A percentile compares a stretch with the other conserved stretches of the same genome.
Evolutionary conservation across 129 eudicot species (phyloP).

Genomic region (Centaurea solstitialis): DNA sequence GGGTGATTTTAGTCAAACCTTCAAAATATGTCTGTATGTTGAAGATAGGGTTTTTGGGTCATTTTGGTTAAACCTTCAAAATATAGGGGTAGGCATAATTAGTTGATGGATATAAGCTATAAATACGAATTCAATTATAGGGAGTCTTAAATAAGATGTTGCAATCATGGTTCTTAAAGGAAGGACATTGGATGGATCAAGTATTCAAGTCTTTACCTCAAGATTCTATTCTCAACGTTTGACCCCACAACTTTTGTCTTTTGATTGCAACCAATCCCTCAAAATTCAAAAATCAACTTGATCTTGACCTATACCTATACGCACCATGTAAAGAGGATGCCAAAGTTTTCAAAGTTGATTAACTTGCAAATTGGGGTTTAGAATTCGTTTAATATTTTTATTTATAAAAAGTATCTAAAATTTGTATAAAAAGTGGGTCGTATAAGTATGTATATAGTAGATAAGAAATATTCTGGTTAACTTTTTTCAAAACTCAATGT

Average conservation of each 20-base stretch:
- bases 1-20: no score
- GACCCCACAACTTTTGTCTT: constrained; percentile 2
- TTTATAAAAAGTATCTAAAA: not conserved
- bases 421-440: not conserved
- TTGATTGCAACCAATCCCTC: constrained; percentile 14
- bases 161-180: not conserved
- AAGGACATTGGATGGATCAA: not conserved
- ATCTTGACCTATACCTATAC: not conserved
- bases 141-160: not conserved
- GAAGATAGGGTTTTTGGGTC: no score
- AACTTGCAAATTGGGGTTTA: not conserved
- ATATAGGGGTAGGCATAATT: no score
- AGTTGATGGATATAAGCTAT: no score
- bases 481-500: not conserved
- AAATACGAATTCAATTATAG: not conserved
- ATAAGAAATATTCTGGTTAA: not conserved
- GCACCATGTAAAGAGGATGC: constrained; percentile 3
- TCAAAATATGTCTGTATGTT: no score
- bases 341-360: not conserved
- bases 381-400: not conserved
- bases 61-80: no score
- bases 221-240: not conserved
- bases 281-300: not conserved
- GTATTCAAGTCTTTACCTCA: no score
- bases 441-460: not conserved